Conservation (phyloP, 1,139 yeast genomes). For the Diutina pseudorugosa region DNA sequence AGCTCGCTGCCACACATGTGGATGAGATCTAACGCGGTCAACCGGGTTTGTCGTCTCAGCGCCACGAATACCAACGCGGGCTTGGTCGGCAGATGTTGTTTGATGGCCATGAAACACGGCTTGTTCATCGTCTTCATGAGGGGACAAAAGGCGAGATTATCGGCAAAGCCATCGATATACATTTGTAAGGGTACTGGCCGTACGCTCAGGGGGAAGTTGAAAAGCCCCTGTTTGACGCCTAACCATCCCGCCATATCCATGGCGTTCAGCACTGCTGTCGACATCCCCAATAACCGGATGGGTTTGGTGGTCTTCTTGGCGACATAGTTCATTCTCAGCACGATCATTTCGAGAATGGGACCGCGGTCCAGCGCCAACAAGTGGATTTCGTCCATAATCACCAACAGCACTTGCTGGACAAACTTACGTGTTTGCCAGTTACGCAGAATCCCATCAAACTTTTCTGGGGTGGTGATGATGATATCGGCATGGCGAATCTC, state of each 20-base stretch:
- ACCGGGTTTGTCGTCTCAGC: constrained; percentile 90
- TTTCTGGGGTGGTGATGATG: constrained; percentile 93
- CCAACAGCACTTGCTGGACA: constrained; percentile 82
- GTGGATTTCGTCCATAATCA: constrained; percentile 97
- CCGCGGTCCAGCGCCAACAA: constrained; percentile 95
- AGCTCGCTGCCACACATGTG: constrained; percentile 93
- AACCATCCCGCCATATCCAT: constrained; percentile 98
- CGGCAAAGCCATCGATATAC: constrained; percentile 97
- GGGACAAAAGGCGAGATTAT: constrained; percentile 86
- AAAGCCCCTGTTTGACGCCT: constrained; percentile 79
- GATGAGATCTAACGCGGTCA: constrained; percentile 87
- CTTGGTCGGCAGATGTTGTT: constrained; percentile 85
- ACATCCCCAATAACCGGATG: constrained; percentile 79
- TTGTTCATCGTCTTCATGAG: constrained; percentile 97
- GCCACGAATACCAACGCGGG: constrained; percentile 95
- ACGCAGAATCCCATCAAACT: constrained; percentile 97
- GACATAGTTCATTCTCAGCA: constrained; percentile 92
- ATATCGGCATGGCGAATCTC: constrained; percentile 87
- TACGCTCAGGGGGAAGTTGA: constrained; percentile 89
- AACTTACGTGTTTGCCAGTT: constrained; percentile 94
- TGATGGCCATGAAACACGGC: constrained; percentile 94
- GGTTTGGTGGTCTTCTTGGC: constrained; percentile 66
- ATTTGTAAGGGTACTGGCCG: constrained; percentile 96
- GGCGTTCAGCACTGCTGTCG: constrained; percentile 97
- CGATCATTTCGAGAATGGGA: constrained; percentile 96